Base-by-base conservation (phyloP, 2,329 filamentous ascomycete species). In the Neopestalotiopsis sp. region DNA sequence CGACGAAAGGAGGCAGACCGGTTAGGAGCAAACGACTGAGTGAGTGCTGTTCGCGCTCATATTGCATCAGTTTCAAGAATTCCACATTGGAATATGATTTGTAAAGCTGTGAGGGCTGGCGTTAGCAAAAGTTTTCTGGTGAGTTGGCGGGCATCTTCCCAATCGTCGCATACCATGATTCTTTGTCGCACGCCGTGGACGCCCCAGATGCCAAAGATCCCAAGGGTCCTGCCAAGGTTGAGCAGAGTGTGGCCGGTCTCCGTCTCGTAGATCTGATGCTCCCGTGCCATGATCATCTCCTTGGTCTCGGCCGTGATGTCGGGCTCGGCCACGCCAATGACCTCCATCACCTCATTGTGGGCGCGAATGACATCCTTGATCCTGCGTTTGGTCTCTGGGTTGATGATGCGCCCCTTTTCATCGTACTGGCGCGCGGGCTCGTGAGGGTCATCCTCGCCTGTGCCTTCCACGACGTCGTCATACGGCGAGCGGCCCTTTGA, bases 291-390 rank as follows among this genome's bases (percentile, higher is more conserved):
- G 61, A 73, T 72, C 1, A 66, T 17, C 56, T 85, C 82, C 6
- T 78, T 75, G 65, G 84, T 81, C 5, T 80, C 78, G 4, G 81
- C 80, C 4, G 78, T 78, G 65, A 83, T 85, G 66, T 90, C 88
- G 14, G 87, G 86, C 73, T 90, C 88, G 9, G 88, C 88, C 4
- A 90, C 88, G 5, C 88, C 88, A 53, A 90, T 90, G 10, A 89
- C 87, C 20, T 85, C 82, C 88, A 90, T 90, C 3, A 90, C 88
- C 71, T 90, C 88, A 71, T 90, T 90, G 73, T 90, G 88, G 10
- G 88, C 85, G 65, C 88, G 83, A 32, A 90, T 87, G 40, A 89
- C 84, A 69, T 88, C 85, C 63, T 85, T 83, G 71, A 89, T 89
- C 71, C 88, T 84, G 13, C 81, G 80, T 73, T 85, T 87, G 1